Percentiles rank a stretch among this genome's conserved stretches.
These are phyloP conservation scores for Brettanomyces custersianus DNA, from an alignment of 805 yeast genomes.

Conservation along the genomic window DNA sequence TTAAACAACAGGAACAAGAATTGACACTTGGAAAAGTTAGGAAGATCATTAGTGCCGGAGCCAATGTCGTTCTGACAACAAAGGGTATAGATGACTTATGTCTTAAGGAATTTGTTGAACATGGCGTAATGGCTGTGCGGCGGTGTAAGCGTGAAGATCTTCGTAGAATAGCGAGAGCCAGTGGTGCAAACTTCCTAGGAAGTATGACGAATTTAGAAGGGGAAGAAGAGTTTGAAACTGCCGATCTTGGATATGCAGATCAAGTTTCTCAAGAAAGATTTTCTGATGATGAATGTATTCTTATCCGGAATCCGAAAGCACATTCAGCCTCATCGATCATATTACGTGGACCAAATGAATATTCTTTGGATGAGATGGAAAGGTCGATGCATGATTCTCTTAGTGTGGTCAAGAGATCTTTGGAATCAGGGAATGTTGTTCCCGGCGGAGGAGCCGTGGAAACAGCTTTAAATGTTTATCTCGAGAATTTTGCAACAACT, in stretches of 20 bases:
- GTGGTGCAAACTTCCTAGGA: constrained; percentile 87
- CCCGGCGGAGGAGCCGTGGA: constrained; percentile 99
- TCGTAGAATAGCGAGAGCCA: constrained; percentile 93
- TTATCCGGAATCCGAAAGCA: constrained; percentile 80
- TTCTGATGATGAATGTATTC: constrained; percentile 95
- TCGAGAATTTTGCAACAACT: constrained; percentile 96
- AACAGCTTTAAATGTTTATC: constrained; percentile 85
- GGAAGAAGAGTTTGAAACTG: constrained; percentile 81
- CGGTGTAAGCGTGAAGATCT: constrained; percentile 95
- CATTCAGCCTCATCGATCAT: constrained; percentile 89
- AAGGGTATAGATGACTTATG: constrained; percentile 94
- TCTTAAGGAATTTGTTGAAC: constrained; percentile 83
- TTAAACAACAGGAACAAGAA: constrained; percentile 81
- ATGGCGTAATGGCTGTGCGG: constrained; percentile 91
- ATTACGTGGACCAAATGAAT: constrained; percentile 92
- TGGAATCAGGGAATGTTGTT: constrained; percentile 89
- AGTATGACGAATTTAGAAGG: constrained; percentile 93
- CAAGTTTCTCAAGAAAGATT: constrained; percentile 84
- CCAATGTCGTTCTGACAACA: constrained; percentile 86
- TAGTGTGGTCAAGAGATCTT: constrained; percentile 89
- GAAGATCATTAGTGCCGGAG: constrained; percentile 79
- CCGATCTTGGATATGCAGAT: constrained; percentile 82
- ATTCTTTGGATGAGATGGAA: constrained; percentile 96
- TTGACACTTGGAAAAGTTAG: constrained; percentile 75
- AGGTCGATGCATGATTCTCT: constrained; percentile 92